A percentile compares a stretch with the other conserved stretches of the same genome.
Evolutionary conservation across 2,329 filamentous ascomycete species (phyloP).

Genomic region (Claviceps pazoutovae): DNA sequence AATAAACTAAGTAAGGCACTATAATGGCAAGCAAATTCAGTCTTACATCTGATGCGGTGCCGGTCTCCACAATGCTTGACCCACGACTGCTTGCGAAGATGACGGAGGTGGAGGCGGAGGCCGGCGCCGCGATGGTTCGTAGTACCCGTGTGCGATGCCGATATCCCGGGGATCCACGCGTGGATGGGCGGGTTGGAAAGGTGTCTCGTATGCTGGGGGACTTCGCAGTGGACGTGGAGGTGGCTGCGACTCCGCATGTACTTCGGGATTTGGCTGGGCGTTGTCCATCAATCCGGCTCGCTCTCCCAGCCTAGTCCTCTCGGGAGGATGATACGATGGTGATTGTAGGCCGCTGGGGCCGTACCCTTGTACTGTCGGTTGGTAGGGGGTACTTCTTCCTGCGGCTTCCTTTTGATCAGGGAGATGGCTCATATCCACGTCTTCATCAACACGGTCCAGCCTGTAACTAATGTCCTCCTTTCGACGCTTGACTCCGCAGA

Average conservation of each 20-base stretch:
- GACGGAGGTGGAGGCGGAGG: neutral
- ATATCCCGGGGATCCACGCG: neutral
- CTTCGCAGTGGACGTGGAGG: constrained; percentile 5
- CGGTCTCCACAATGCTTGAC: constrained; percentile 8
- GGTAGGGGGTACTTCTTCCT: constrained; percentile 15
- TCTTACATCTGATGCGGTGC: neutral
- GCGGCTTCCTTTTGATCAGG: constrained; percentile 13
- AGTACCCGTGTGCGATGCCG: constrained; percentile 3
- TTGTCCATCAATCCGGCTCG: constrained; percentile 29
- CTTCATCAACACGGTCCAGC: constrained; percentile 13
- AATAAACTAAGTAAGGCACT: neutral
- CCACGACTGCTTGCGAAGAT: constrained; percentile 4
- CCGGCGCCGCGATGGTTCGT: neutral
- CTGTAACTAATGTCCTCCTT: constrained; percentile 38
- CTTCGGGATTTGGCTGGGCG: constrained; percentile 17
- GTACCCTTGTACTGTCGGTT: constrained; percentile 16
- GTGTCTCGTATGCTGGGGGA: constrained; percentile 1
- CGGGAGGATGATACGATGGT: constrained; percentile 20
- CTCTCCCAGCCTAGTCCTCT: constrained; percentile 20
- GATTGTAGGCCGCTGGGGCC: constrained; percentile 22
- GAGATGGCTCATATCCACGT: constrained; percentile 25
- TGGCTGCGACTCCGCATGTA: neutral
- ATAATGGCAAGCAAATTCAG: neutral
- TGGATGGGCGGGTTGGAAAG: neutral
- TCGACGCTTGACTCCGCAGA: constrained; percentile 54